A percentile compares a stretch with the other conserved stretches of the same genome.
Conservation (phyloP, 179 eudicot species). For the Beta corolliflora region DNA sequence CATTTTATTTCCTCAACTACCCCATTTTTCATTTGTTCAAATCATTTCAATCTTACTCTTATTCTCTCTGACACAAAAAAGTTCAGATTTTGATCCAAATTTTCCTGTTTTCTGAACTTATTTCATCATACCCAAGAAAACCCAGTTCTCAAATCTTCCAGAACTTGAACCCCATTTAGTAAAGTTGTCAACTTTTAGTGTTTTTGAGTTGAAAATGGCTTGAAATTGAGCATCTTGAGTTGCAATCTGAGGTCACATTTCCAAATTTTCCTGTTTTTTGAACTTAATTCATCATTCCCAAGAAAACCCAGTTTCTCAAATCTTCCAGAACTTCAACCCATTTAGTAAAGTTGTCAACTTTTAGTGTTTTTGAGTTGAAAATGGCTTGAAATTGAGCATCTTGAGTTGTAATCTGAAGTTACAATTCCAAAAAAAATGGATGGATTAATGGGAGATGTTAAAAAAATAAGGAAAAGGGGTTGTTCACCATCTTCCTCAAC, state of each 20-base stretch:
- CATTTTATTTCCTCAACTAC: conserved; percentile 20
- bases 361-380: neutral
- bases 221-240: conserved; percentile 1
- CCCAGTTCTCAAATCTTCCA: conserved; percentile 16
- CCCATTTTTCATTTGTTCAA: neutral
- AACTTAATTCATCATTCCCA: conserved; percentile 8
- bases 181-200: conserved; percentile 5
- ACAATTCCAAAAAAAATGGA: conserved; percentile 21
- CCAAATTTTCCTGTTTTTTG: neutral
- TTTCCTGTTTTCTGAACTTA: neutral
- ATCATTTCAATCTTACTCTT: neutral
- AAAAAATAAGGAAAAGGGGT: conserved; percentile 83
- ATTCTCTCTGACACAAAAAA: neutral
- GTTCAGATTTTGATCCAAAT: conserved; percentile 15
- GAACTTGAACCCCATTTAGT: neutral
- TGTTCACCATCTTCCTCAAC: conserved; percentile 88
- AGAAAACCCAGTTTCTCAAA: conserved; percentile 17
- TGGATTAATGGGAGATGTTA: conserved; percentile 28
- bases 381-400: conserved; percentile 1
- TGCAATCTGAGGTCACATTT: neutral
- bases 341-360: neutral
- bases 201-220: conserved; percentile 2
- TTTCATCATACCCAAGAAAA: conserved; percentile 5
- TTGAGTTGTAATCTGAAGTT: neutral
- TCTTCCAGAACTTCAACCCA: neutral